Percentiles rank a stretch among this genome's conserved stretches.
Evolutionary conservation across 352 stramenopile species (phyloP).

Genomic region (Phytophthora fragariaefolia): DNA sequence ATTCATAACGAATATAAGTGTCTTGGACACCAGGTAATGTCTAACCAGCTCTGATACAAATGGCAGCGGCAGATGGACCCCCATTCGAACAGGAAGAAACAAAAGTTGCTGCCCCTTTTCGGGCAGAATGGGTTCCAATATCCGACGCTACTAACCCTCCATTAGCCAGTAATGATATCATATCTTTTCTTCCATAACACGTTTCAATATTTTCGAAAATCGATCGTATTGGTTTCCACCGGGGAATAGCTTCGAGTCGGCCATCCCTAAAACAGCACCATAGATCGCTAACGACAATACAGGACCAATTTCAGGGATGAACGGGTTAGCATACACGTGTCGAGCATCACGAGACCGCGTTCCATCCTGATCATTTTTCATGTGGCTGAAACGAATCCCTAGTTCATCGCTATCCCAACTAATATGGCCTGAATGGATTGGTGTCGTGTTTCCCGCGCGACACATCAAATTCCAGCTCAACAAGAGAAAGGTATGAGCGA

Average conservation of each 20-base stretch:
- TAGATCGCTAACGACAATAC: constrained; percentile 30
- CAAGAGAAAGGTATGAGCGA: constrained; percentile 5
- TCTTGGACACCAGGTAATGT: constrained; percentile 29
- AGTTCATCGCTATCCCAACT: constrained; percentile 23
- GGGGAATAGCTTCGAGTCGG: constrained; percentile 23
- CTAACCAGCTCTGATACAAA: constrained; percentile 34
- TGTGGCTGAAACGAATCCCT: constrained; percentile 32
- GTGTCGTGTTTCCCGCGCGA: constrained; percentile 8
- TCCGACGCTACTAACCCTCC: constrained; percentile 4
- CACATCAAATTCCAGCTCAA: constrained; percentile 29
- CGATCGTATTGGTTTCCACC: constrained; percentile 34
- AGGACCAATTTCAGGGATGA: constrained; percentile 26
- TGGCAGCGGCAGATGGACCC: constrained; percentile 23
- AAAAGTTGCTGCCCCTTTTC: constrained; percentile 32
- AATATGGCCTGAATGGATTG: constrained; percentile 15
- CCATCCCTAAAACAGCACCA: constrained; percentile 3
- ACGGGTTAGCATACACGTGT: constrained; percentile 41
- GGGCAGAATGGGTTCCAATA: constrained; percentile 33
- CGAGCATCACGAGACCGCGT: constrained; percentile 18
- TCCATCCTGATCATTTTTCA: constrained; percentile 43
- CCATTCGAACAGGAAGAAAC: constrained; percentile 26
- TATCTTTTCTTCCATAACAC: neutral
- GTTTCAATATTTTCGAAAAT: constrained; percentile 27
- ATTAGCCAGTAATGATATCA: constrained; percentile 1
- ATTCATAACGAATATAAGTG: constrained; percentile 35